Evolutionary conservation across 2,329 filamentous ascomycete genomes (phyloP).

Genomic region (Calonectria pauciramosa): DNA sequence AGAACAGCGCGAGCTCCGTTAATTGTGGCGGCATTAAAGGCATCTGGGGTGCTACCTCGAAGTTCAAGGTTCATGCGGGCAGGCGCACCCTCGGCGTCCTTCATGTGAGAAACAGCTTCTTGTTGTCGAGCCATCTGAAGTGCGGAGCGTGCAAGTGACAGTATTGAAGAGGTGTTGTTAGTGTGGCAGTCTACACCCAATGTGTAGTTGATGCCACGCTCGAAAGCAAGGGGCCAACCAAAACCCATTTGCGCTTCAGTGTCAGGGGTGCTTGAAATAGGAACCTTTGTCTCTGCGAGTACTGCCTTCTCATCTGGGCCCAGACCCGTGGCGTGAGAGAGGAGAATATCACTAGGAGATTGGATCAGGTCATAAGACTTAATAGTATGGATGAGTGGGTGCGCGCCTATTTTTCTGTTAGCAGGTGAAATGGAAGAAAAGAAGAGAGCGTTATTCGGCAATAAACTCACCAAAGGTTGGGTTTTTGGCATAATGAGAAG

Average conservation of each 20-base stretch:
- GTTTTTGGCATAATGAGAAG: slow-evolving; percentile 3
- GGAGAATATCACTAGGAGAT: slow-evolving; percentile 21
- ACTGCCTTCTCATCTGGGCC: not conserved
- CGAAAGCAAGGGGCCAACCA: slow-evolving; percentile 21
- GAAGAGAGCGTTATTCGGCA: too few species aligned
- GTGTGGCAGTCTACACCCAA: slow-evolving; percentile 25
- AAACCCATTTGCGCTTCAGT: slow-evolving; percentile 25
- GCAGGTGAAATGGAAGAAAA: too few species aligned
- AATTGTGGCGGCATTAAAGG: slow-evolving; percentile 24
- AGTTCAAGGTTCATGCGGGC: slow-evolving; percentile 16
- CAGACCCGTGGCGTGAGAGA: slow-evolving; percentile 21
- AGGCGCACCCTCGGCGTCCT: slow-evolving; percentile 7
- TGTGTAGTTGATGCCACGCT: slow-evolving; percentile 9
- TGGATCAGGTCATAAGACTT: slow-evolving; percentile 17
- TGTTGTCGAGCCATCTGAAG: slow-evolving; percentile 21
- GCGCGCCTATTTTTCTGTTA: not conserved
- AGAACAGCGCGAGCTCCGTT: slow-evolving; percentile 24
- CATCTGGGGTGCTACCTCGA: slow-evolving; percentile 18
- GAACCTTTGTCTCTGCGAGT: slow-evolving; percentile 5
- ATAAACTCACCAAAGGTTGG: slow-evolving; percentile 6
- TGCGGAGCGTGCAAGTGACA: slow-evolving; percentile 17
- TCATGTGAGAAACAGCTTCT: slow-evolving; percentile 8
- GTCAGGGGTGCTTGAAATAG: slow-evolving; percentile 16
- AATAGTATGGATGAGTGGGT: slow-evolving; percentile 16
- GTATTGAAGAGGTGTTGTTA: slow-evolving; percentile 17